Evolutionary conservation across 208 protist genomes (phyloP), one percentile per base, ranked within the genome.

Genomic region (Borovskyia barvae): DNA sequence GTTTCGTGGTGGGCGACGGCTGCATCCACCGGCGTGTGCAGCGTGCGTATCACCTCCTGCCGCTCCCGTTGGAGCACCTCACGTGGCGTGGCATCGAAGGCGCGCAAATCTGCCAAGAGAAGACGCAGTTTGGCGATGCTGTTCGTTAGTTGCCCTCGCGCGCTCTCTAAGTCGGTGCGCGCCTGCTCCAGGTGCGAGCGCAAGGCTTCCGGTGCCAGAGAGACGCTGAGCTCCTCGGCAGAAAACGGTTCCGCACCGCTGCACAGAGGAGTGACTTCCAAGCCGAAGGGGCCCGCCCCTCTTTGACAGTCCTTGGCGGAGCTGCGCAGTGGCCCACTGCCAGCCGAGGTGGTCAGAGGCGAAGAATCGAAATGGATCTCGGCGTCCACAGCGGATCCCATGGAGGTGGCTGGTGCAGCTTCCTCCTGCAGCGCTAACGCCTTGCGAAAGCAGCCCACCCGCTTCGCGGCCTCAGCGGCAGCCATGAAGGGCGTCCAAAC

Each of bases 401-500:
- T n/a, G n/a, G n/a, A n/a, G n/a, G n/a, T n/a, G n/a, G n/a, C n/a
- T n/a, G n/a, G n/a, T n/a, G n/a, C n/a, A n/a, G n/a, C n/a, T n/a
- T n/a, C 51, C 20, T 54, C 29, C 35, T 19, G 17, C 54, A 63
- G 37, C 36, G 33, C 22, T 19, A 70, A 39, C 8, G 63, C 63
- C 24, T 12, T 20, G 22, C 33, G 39, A 12, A 52, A 56, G 24
- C 45, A 37, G 25, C 54, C 47, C n/a, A 70, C 47, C 30, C 54
- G 58, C 70, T 62, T 61, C 26, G 80, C 67, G 15, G 84, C 80
- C 5, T 59, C 56, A 14, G 77, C 62, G 12, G 72, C 45, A 3
- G 67, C 64, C 0, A 67, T 6, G 43, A 88, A 81, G 15, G 56
- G 61, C 2, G 78, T 32, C 65, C 76, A 71, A 24, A 92, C 51